Conservation (phyloP, 2,329 filamentous ascomycete genomes). For the Cladosporium austrohemisphaericum region DNA sequence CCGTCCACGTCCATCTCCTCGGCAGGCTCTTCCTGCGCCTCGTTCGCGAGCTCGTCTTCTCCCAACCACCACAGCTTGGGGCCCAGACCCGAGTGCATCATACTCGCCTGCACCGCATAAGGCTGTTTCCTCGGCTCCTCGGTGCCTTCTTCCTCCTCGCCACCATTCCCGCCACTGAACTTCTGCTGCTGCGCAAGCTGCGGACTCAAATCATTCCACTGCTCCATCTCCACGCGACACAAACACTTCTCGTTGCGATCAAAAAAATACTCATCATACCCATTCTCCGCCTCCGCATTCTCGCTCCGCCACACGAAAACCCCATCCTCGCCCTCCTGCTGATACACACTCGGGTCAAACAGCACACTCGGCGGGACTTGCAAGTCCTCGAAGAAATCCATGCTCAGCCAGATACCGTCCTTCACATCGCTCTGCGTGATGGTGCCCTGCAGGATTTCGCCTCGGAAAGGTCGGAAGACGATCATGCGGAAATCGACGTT, state of each 20-base stretch:
- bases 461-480: slow-evolving; percentile 93
- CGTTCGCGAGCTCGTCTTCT: slow-evolving; percentile 13
- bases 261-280: slow-evolving; percentile 64
- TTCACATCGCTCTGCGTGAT: slow-evolving; percentile 77
- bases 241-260: slow-evolving; percentile 87
- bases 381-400: slow-evolving; percentile 94
- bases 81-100: slow-evolving; percentile 47
- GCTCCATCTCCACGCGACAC: slow-evolving; percentile 79
- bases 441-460: slow-evolving; percentile 80
- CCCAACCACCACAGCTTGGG: slow-evolving; percentile 47
- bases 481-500: slow-evolving; percentile 93
- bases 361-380: slow-evolving; percentile 70
- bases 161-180: slow-evolving; percentile 22
- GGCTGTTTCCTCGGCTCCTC: slow-evolving; percentile 61
- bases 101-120: slow-evolving; percentile 59
- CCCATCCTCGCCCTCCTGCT: slow-evolving; percentile 28
- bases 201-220: slow-evolving; percentile 87
- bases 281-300: slow-evolving; percentile 58
- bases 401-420: slow-evolving; percentile 57
- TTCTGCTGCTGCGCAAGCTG: slow-evolving; percentile 63
- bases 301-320: slow-evolving; percentile 65
- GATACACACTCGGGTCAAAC: slow-evolving; percentile 68
- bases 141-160: slow-evolving; percentile 53
- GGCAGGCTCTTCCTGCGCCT: slow-evolving; percentile 27
- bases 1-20: slow-evolving; percentile 22